phyloP scores from a whole-genome alignment of 805 yeast species.

The Teunomyces kruisii region DNA sequence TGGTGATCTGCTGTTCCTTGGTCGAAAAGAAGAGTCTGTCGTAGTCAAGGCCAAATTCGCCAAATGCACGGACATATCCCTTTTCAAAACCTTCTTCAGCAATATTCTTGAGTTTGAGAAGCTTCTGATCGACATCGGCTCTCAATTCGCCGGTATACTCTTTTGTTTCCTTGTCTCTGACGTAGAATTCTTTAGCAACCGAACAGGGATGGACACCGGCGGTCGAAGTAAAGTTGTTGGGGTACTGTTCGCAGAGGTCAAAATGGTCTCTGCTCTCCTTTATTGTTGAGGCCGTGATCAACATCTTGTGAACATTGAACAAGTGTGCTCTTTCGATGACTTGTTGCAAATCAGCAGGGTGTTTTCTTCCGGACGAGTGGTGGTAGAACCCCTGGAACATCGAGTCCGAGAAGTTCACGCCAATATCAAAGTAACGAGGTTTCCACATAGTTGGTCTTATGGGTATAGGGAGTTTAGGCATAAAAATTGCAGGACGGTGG shows the following conservation, averaged over 20 bases:
- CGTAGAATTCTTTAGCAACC: conserved; percentile 49
- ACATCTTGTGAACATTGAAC: conserved; percentile 64
- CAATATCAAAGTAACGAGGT: conserved; percentile 46
- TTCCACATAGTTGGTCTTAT: conserved; percentile 23
- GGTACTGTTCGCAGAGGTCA: conserved; percentile 46
- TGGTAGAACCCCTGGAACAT: conserved; percentile 85
- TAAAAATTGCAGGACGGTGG: background rate
- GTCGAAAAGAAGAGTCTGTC: conserved; percentile 82
- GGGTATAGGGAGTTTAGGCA: background rate
- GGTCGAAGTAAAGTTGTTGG: conserved; percentile 53
- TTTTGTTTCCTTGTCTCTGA: conserved; percentile 13
- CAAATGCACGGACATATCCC: conserved; percentile 76
- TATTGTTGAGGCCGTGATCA: conserved; percentile 82
- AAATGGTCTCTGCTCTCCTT: conserved; percentile 65
- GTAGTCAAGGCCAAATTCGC: conserved; percentile 94
- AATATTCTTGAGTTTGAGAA: conserved; percentile 49
- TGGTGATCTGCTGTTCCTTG: conserved; percentile 61
- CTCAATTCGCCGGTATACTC: conserved; percentile 36
- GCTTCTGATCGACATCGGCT: conserved; percentile 38
- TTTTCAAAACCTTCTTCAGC: conserved; percentile 45
- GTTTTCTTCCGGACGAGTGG: conserved; percentile 54
- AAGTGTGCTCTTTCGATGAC: conserved; percentile 67
- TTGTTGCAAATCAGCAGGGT: conserved; percentile 60
- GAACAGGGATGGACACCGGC: conserved; percentile 97
- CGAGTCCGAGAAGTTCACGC: conserved; percentile 80